Evolutionary conservation across 2,329 filamentous ascomycete species (phyloP).

Genomic region (Ophiocordyceps camponoti-rufipedis): DNA sequence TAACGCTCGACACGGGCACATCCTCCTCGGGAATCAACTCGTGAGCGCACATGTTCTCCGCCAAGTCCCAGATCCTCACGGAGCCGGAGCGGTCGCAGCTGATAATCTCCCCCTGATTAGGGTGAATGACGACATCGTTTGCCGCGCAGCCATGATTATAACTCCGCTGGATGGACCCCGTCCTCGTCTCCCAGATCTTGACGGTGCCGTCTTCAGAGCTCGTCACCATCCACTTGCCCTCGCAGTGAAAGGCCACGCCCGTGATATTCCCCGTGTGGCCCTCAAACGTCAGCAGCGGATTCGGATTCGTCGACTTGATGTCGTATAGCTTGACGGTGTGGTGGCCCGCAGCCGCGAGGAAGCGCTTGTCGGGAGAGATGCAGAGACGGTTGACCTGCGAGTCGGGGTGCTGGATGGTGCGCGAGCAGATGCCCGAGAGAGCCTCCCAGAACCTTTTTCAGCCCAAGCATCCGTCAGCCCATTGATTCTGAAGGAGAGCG

Average conservation of each 20-base stretch:
- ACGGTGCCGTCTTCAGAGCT: slow-evolving; percentile 92
- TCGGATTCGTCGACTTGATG: slow-evolving; percentile 95
- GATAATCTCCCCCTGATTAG: slow-evolving; percentile 95
- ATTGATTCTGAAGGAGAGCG: background rate
- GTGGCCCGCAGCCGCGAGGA: slow-evolving; percentile 63
- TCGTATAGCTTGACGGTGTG: slow-evolving; percentile 94
- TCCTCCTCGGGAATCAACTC: slow-evolving; percentile 94
- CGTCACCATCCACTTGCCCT: slow-evolving; percentile 99
- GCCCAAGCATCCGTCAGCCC: slow-evolving; percentile 3
- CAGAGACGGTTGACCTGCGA: slow-evolving; percentile 97
- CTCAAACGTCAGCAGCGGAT: slow-evolving; percentile 82
- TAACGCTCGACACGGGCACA: slow-evolving; percentile 82
- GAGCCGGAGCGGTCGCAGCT: slow-evolving; percentile 87
- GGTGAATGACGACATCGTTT: slow-evolving; percentile 98
- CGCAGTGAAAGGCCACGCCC: slow-evolving; percentile 92
- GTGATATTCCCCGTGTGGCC: slow-evolving; percentile 94
- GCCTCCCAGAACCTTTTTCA: slow-evolving; percentile 82
- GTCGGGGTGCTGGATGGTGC: slow-evolving; percentile 94
- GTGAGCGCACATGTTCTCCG: slow-evolving; percentile 92
- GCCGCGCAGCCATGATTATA: slow-evolving; percentile 80
- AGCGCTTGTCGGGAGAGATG: slow-evolving; percentile 96
- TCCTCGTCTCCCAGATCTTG: slow-evolving; percentile 91
- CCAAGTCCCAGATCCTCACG: slow-evolving; percentile 88
- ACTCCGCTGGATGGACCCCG: slow-evolving; percentile 73
- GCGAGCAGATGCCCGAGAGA: slow-evolving; percentile 89